Base-by-base conservation (phyloP, 148 eudicot genomes). In the Camellia sinensis region DNA sequence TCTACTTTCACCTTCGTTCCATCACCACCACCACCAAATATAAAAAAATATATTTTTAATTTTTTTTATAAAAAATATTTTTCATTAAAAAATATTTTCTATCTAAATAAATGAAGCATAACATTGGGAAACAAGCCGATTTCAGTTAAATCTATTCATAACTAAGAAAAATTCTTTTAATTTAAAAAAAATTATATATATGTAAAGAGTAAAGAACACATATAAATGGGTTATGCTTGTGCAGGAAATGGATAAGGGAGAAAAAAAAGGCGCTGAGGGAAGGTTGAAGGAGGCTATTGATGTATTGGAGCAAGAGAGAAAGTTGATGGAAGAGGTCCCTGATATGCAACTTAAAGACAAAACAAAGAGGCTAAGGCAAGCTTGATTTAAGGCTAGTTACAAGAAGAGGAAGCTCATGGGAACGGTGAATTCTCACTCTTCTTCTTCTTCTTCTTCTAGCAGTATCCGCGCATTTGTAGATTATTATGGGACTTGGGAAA, bases 381-480 rank as follows among this genome's bases (percentile, higher is more conserved):
- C 97, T 18, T 95, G 93, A 79, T 95, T 95, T 52, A 95, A 95
- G 81, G 99, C 97, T 2, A 95, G 92, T 54, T 95, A 93, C 85
- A 95, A 95, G 87, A 95, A 88, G 86, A 90, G 97, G 82, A 90
- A 87, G 85, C 88, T 89, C 5, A 82, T 87, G 82, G 84, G 84
- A 52, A 62, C 50, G 56, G 7, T 70, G 54, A 75, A 73, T 74
- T 43, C 77, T 40, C 50, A 79, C 52, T 46, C 50, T 46, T 4
- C 29, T 29, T 29, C 29, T 13, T 79, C 81, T 80, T 79, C 70
- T 78, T 67, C 78, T 41, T 29, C 29, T 29, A n/a, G 37, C 22
- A 75, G 45, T 46, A 43, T 21, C 11, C 44, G 22, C 37, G n/a
- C 46, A 8, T 22, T 43, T 29, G 13, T 29, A 15, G 73, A 18